Conservation (phyloP, 495 filamentous ascomycete species). For the Chlorociboria aeruginascens region DNA sequence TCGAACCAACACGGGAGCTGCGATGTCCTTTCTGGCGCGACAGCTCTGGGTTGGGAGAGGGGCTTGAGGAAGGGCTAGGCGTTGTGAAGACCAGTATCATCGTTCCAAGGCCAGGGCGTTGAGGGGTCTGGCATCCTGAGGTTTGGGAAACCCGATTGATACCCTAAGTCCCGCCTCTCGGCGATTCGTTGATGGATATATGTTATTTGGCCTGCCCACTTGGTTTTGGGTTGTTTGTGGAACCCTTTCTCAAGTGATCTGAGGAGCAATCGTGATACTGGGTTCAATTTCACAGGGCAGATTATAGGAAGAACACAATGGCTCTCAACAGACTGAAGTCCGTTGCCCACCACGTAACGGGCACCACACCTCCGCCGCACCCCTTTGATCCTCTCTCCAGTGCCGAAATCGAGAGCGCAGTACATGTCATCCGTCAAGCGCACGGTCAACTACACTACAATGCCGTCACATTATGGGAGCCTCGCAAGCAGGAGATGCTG, state of each 20-base stretch:
- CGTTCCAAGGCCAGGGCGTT: no score
- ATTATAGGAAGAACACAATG: slow-evolving; percentile 29
- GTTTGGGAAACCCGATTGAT: slow-evolving; percentile 13
- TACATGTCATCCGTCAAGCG: slow-evolving; percentile 56
- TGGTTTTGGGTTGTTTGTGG: background rate
- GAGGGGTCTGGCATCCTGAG: background rate
- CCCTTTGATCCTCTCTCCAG: slow-evolving; percentile 77
- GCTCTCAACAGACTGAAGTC: slow-evolving; percentile 59
- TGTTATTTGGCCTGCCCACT: background rate
- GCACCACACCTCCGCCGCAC: slow-evolving; percentile 45
- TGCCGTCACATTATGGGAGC: slow-evolving; percentile 79
- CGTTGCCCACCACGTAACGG: slow-evolving; percentile 51
- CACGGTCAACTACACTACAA: slow-evolving; percentile 73
- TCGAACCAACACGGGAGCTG: slow-evolving; percentile 4
- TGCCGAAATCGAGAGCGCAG: slow-evolving; percentile 65
- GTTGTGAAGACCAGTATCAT: no score
- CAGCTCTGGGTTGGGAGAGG: no score
- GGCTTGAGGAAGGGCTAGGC: no score
- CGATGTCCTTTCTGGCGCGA: no score
- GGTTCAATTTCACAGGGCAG: background rate
- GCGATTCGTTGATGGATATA: no score
- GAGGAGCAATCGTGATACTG: no score
- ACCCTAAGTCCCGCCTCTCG: slow-evolving; percentile 12
- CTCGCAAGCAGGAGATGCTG: slow-evolving; percentile 77
- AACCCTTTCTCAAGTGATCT: background rate